phyloP scores from a whole-genome alignment of 805 yeast genomes.

The Maudiozyma bulderi region DNA sequence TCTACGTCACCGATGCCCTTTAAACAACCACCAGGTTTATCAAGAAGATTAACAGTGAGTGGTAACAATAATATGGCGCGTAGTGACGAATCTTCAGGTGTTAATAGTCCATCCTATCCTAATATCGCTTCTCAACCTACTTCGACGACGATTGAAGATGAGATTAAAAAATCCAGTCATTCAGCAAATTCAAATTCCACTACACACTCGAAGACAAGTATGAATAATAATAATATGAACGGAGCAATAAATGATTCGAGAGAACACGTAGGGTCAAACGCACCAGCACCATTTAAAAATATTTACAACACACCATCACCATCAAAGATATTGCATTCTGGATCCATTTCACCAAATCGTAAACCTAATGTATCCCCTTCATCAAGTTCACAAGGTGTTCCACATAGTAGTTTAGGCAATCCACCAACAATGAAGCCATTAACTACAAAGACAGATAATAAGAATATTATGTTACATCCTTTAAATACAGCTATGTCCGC shows the following conservation, averaged over 20 bases:
- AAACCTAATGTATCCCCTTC: constrained; percentile 17
- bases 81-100: not conserved
- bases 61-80: constrained; percentile 12
- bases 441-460: constrained; percentile 11
- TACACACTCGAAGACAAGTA: not conserved
- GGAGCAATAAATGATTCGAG: constrained; percentile 8
- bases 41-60: constrained; percentile 23
- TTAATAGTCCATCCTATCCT: not conserved
- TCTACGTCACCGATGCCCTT: constrained; percentile 15
- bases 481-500: constrained; percentile 22
- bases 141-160: constrained; percentile 1
- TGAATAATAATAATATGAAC: constrained; percentile 5
- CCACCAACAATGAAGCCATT: constrained; percentile 35
- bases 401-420: constrained; percentile 10
- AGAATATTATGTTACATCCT: constrained; percentile 27
- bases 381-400: not conserved
- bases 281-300: constrained; percentile 1
- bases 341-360: constrained; percentile 14
- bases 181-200: not conserved
- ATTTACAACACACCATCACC: constrained; percentile 40
- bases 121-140: constrained; percentile 8
- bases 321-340: constrained; percentile 30
- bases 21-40: constrained; percentile 15
- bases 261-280: constrained; percentile 9
- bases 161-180: not conserved